Conservation (phyloP, 352 stramenopile species). For the Globisporangium nunn region DNA sequence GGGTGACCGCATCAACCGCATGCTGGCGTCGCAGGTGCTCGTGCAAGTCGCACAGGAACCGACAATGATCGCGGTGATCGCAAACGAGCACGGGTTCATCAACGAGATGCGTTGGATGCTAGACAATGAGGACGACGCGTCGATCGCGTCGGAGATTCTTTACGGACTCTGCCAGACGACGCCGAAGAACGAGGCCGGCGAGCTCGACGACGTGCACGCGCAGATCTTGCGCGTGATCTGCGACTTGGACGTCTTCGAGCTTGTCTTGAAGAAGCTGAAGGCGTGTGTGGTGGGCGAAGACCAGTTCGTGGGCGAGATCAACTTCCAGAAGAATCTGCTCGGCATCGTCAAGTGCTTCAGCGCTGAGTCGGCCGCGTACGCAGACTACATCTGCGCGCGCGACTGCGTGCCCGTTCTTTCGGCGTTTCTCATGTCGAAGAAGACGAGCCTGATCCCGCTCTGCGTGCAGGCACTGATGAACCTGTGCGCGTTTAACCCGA, state of each 20-base stretch:
- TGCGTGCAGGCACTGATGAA: conserved; percentile 75
- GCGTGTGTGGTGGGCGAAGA: conserved; percentile 53
- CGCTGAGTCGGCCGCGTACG: conserved; percentile 41
- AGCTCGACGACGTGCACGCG: conserved; percentile 23
- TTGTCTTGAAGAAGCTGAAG: conserved; percentile 67
- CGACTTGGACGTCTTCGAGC: conserved; percentile 52
- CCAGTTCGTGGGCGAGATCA: conserved; percentile 72
- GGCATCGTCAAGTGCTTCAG: conserved; percentile 76
- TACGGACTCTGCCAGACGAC: conserved; percentile 55
- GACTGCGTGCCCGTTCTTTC: conserved; percentile 46
- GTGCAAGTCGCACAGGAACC: conserved; percentile 58
- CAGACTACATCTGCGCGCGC: conserved; percentile 50
- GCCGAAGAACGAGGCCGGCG: conserved; percentile 14
- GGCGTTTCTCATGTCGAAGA: conserved; percentile 63
- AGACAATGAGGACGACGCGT: conserved; percentile 62
- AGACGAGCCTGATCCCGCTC: conserved; percentile 53
- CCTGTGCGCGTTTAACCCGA: conserved; percentile 61
- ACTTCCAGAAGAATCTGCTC: conserved; percentile 70
- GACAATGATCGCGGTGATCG: conserved; percentile 41
- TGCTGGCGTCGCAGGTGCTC: conserved; percentile 63
- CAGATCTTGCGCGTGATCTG: conserved; percentile 49
- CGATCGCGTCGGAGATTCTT: conserved; percentile 67
- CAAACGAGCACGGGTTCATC: conserved; percentile 51
- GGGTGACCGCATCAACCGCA: conserved; percentile 50
- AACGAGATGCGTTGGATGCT: conserved; percentile 70